A percentile compares a stretch with the other conserved stretches of the same genome.
Evolutionary conservation across 805 yeast species (phyloP).

Genomic region (Yamadazyma sp.): DNA sequence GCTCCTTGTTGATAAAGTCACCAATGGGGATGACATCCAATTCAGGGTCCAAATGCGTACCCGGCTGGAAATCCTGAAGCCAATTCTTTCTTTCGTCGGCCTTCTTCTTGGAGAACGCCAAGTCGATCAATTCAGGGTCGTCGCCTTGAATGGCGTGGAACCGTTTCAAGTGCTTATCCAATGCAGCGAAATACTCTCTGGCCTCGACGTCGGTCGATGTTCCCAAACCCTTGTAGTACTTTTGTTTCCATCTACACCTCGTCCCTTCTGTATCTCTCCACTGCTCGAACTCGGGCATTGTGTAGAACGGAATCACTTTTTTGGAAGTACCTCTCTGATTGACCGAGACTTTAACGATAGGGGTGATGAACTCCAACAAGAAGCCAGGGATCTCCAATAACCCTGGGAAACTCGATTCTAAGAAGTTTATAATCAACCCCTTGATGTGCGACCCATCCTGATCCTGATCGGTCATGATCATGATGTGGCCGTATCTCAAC

Average conservation of each 20-base stretch:
- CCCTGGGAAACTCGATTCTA: slow-evolving; percentile 94
- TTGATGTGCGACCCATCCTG: slow-evolving; percentile 98
- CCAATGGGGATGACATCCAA: slow-evolving; percentile 78
- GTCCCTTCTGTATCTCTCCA: slow-evolving; percentile 89
- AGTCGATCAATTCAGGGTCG: slow-evolving; percentile 76
- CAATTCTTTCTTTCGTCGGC: slow-evolving; percentile 98
- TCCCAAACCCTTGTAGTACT: slow-evolving; percentile 98
- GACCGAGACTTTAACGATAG: slow-evolving; percentile 87
- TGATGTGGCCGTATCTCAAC: slow-evolving; percentile 90
- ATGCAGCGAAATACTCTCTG: slow-evolving; percentile 80
- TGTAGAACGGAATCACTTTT: slow-evolving; percentile 72
- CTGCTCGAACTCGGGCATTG: slow-evolving; percentile 91
- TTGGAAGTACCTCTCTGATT: slow-evolving; percentile 56
- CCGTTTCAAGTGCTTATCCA: slow-evolving; percentile 81
- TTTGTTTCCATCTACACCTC: slow-evolving; percentile 79
- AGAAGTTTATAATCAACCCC: slow-evolving; percentile 88
- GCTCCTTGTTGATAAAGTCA: slow-evolving; percentile 92
- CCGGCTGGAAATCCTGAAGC: slow-evolving; percentile 88
- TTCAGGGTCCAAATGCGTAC: slow-evolving; percentile 84
- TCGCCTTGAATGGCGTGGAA: slow-evolving; percentile 79
- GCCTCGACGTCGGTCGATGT: slow-evolving; percentile 83
- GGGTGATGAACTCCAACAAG: slow-evolving; percentile 90
- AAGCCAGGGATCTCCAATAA: slow-evolving; percentile 87
- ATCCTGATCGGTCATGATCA: slow-evolving; percentile 99
- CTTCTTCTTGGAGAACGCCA: slow-evolving; percentile 91